Evolutionary conservation across 148 eudicot genomes (phyloP), one percentile per base, ranked within the genome.

Genomic region (Diospyros kaki): DNA sequence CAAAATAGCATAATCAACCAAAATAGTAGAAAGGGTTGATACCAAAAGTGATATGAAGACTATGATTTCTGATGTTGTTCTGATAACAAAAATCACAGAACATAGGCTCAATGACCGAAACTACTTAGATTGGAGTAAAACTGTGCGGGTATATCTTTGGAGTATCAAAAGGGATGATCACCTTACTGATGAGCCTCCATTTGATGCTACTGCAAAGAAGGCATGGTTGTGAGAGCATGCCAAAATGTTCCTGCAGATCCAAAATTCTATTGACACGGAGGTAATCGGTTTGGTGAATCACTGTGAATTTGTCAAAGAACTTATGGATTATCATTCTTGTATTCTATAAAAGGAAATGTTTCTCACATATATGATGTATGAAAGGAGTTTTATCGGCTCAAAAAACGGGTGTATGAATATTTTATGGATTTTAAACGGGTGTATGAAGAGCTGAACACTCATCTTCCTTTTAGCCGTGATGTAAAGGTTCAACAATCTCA

Each of bases 291-390:
- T 76, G 1, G 56, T 69, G 7, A 68, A 18, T 48, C 73, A 69
- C 18, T 68, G 48, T 60, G 67, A 68, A 5, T 68, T 4, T 41
- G 66, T 68, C 1, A 76, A 68, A 39, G 66, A 76, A 14, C 17
- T 76, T 2, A 58, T 59, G 73, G 60, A 76, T 4, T 76, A 69
- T 51, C 45, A 2, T 68, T 69, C 8, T 58, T 76, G 38, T 76
- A 68, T 39, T 67, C 54, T 58, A 66, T 66, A 0, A 68, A 76
- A 40, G 64, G 42, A 12, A 58, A 58, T 56, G 13, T 76, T 4
- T 76, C 73, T 40, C 43, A n/a, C 12, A 55, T 68, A 15, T 67
- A 67, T 44, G 73, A 69, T 17, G 66, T 68, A 12, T 68, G 56
- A 9, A 68, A 68, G 54, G 54, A 54, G 4, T 68, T 76, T 58